Conservation (phyloP, 164 flowering plant species). For the Macadamia tetraphylla region DNA sequence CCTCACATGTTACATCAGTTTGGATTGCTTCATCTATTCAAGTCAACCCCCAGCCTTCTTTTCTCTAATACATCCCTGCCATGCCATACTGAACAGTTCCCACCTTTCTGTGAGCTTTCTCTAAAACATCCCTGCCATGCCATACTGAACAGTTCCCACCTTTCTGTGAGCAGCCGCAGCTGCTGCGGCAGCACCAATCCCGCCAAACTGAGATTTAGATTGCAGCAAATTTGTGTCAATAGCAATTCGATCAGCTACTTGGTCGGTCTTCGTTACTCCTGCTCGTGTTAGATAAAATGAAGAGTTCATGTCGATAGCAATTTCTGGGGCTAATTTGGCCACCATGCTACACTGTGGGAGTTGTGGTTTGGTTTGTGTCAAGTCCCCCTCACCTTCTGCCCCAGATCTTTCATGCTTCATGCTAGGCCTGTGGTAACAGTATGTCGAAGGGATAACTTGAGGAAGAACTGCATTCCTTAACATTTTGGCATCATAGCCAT, state of each 20-base stretch:
- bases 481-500: slow-evolving; percentile 50
- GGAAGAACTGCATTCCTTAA: slow-evolving; percentile 38
- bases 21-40: too few species aligned
- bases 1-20: too few species aligned
- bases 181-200: slow-evolving; percentile 33
- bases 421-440: slow-evolving; percentile 32
- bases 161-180: slow-evolving; percentile 53
- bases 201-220: slow-evolving; percentile 48
- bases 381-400: slow-evolving; percentile 24
- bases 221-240: slow-evolving; percentile 58
- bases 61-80: slow-evolving; percentile 56
- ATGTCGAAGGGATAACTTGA: slow-evolving; percentile 36
- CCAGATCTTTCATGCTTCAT: slow-evolving; percentile 33
- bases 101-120: slow-evolving; percentile 59
- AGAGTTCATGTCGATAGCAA: slow-evolving; percentile 56
- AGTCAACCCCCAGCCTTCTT: neutral
- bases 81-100: slow-evolving; percentile 67
- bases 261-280: slow-evolving; percentile 31
- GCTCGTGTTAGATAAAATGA: slow-evolving; percentile 45
- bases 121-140: too few species aligned
- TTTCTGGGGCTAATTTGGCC: slow-evolving; percentile 52
- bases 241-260: slow-evolving; percentile 28
- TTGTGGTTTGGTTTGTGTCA: slow-evolving; percentile 31
- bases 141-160: slow-evolving; percentile 62
- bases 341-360: slow-evolving; percentile 36